A percentile compares a stretch with the other conserved stretches of the same genome.
Conservation (phyloP, 2,329 filamentous ascomycete species). For the Thielaviopsis populi region DNA sequence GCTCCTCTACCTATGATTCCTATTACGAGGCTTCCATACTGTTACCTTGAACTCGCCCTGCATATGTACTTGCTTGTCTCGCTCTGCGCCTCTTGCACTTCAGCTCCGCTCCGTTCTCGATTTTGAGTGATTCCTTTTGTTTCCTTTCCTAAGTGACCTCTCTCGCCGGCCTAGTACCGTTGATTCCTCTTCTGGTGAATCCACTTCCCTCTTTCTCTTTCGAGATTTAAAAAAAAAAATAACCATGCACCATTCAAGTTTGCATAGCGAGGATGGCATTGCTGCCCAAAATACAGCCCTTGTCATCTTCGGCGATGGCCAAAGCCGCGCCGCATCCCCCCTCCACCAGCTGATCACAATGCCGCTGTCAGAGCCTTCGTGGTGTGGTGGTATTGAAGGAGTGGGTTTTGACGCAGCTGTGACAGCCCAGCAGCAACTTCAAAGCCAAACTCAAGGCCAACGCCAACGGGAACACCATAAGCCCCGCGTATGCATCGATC, state of each 20-base stretch:
- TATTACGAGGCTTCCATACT: neutral
- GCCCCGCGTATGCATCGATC: constrained; percentile 11
- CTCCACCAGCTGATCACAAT: neutral
- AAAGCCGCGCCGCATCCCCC: neutral
- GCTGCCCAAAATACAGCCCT: constrained; percentile 1
- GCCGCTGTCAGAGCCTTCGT: neutral
- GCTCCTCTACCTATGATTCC: neutral
- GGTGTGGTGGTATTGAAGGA: neutral
- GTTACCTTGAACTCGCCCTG: neutral
- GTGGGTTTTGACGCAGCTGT: neutral
- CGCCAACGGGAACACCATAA: neutral
- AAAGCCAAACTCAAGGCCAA: neutral
- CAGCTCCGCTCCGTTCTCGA: neutral
- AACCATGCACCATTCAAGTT: neutral
- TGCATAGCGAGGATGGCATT: neutral
- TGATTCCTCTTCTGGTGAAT: neutral
- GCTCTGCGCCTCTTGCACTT: neutral
- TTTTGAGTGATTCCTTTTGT: neutral
- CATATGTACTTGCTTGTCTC: neutral
- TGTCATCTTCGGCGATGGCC: neutral
- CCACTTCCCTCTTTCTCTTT: neutral
- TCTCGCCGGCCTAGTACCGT: neutral
- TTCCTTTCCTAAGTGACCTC: neutral
- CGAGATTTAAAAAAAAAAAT: too few species aligned
- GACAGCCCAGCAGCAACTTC: constrained; percentile 1